These are phyloP conservation scores for Pythium sp. DNA, from an alignment of 352 stramenopile genomes.

Conservation along the genomic window DNA sequence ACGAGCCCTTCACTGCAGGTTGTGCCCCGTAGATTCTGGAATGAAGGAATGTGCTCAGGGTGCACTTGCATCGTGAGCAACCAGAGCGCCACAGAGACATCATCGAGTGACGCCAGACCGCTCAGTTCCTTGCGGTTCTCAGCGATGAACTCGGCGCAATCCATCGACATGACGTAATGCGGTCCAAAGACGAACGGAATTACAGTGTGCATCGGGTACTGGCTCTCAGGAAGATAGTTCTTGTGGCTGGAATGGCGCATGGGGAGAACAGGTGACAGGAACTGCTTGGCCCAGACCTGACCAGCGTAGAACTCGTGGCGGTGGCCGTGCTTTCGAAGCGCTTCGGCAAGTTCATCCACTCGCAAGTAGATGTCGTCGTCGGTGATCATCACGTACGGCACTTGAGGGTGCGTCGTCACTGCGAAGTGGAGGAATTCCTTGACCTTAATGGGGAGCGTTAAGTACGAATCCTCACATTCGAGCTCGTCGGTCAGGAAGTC, in stretches of 20 bases:
- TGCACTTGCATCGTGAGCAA: conserved; percentile 46
- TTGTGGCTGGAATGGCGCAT: conserved; percentile 21
- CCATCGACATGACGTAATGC: conserved; percentile 49
- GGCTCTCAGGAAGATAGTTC: conserved; percentile 31
- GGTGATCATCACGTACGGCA: conserved; percentile 49
- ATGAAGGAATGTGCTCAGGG: conserved; percentile 30
- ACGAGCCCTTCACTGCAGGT: conserved; percentile 34
- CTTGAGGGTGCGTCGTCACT: conserved; percentile 3
- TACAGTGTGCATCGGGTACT: conserved; percentile 31
- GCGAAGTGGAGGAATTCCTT: conserved; percentile 36
- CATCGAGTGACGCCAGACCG: conserved; percentile 38
- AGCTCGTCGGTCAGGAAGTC: conserved; percentile 41
- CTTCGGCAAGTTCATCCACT: conserved; percentile 23
- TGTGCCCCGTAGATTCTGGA: conserved; percentile 37
- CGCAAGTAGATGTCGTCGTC: conserved; percentile 60
- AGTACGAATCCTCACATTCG: conserved; percentile 39
- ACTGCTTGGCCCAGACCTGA: conserved; percentile 37
- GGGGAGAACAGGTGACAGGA: conserved; percentile 21
- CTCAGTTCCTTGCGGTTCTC: conserved; percentile 27
- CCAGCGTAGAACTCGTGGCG: conserved; percentile 24
- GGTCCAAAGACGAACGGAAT: conserved; percentile 38
- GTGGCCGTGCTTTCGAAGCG: conserved; percentile 14
- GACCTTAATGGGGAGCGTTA: conserved; percentile 31
- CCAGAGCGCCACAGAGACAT: conserved; percentile 61
- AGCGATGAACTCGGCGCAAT: conserved; percentile 40